Conservation (phyloP, 768 basidiomycete genomes). For the Cystofilobasidium bisporidii region DNA sequence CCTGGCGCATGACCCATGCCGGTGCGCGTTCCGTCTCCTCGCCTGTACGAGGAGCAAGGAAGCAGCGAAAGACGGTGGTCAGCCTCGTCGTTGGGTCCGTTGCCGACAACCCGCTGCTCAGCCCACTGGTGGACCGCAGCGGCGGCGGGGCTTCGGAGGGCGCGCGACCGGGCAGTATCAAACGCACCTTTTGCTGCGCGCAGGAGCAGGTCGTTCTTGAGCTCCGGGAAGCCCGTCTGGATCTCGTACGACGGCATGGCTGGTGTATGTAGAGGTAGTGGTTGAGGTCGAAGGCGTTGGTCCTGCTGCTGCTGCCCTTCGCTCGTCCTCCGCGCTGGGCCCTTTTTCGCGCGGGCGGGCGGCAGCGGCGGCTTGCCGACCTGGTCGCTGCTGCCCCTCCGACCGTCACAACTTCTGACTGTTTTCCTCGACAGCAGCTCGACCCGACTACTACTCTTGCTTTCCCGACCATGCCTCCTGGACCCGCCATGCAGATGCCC, state of each 20-base stretch:
- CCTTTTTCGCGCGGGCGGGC: no score
- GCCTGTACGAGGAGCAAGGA: constrained; percentile 43
- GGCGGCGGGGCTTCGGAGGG: no score
- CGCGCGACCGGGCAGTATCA: no score
- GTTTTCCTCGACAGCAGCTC: no score
- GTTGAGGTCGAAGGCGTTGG: neutral
- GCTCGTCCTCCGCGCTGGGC: no score
- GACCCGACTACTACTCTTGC: neutral
- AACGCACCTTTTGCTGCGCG: constrained; percentile 69
- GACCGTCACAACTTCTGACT: no score
- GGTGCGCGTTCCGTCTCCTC: constrained; percentile 82
- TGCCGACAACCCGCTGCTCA: no score
- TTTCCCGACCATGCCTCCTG: constrained; percentile 15
- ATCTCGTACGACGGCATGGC: neutral
- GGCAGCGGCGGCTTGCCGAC: no score
- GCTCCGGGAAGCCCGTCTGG: constrained; percentile 30
- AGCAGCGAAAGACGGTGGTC: neutral
- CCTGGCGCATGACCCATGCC: constrained; percentile 98
- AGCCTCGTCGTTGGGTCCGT: no score
- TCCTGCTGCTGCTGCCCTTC: no score
- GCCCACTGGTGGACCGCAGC: no score
- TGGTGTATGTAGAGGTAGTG: neutral
- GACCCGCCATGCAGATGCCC: constrained; percentile 18
- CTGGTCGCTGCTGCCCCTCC: no score
- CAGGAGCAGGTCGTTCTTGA: constrained; percentile 78